These are phyloP conservation scores for Nicotiana noctiflora DNA, from an alignment of 257 asterid genomes.

Conservation along the genomic window DNA sequence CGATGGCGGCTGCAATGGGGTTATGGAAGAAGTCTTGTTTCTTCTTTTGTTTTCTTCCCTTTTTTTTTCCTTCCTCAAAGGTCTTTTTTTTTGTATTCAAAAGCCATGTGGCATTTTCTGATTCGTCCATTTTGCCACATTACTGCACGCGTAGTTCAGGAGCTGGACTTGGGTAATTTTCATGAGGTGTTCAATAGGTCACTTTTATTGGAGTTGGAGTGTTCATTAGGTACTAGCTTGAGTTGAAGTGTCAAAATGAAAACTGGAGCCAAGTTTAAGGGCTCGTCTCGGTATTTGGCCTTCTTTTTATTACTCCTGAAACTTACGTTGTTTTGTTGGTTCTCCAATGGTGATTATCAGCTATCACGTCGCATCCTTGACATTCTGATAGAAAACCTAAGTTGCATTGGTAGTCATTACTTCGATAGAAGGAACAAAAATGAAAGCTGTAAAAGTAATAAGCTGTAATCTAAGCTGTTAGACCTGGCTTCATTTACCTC, in stretches of 20 bases:
- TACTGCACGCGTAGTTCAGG: not conserved
- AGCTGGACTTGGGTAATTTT: not conserved
- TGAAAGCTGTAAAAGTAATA: not conserved
- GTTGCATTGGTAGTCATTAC: not conserved
- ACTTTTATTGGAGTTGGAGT: not conserved
- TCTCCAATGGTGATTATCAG: not conserved
- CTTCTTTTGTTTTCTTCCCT: not conserved
- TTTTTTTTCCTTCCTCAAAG: too few relatives aligned
- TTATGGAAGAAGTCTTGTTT: not conserved
- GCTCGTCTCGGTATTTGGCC: not conserved
- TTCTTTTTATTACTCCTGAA: not conserved
- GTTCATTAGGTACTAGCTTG: not conserved
- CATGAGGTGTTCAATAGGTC: not conserved
- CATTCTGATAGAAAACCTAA: not conserved
- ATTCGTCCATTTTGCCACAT: not conserved
- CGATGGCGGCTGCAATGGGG: too few relatives aligned
- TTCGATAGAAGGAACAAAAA: not conserved
- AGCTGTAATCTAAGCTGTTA: not conserved
- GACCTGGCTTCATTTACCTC: not conserved
- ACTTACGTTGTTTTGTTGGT: not conserved
- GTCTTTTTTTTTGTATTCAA: not conserved
- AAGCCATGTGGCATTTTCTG: not conserved
- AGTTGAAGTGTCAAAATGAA: not conserved
- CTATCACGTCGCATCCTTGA: not conserved
- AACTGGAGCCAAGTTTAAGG: not conserved